Evolutionary conservation across 192 early-diverging fungal genomes (phyloP).

Genomic region (Coemansia pectinata): DNA sequence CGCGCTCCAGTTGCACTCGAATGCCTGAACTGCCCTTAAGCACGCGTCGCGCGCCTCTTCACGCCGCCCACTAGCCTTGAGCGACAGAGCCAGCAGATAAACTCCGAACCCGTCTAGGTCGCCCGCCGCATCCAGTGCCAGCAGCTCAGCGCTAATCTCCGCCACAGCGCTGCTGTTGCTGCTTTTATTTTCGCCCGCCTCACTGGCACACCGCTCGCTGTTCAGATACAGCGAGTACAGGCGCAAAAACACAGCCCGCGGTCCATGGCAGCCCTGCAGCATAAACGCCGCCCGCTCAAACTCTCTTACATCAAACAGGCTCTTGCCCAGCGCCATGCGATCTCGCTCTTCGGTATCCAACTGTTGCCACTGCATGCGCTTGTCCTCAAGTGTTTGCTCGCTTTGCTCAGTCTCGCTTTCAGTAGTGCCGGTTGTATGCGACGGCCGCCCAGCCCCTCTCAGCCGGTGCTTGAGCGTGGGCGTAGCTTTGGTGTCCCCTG

Average conservation of each 20-base stretch:
- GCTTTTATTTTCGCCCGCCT: constrained; percentile 4
- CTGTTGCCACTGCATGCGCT: constrained; percentile 10
- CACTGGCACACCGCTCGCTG: constrained; percentile 30
- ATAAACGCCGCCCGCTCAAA: constrained; percentile 63
- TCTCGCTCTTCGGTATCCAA: constrained; percentile 29
- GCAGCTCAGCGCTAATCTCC: constrained; percentile 42
- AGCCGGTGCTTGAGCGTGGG: constrained; percentile 24
- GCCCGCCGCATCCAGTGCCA: constrained; percentile 8
- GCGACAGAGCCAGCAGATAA: constrained; percentile 41
- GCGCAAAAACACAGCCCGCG: constrained; percentile 69
- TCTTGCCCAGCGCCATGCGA: constrained; percentile 62
- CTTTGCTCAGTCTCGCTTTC: not conserved
- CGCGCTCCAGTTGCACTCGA: constrained; percentile 88
- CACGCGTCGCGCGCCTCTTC: constrained; percentile 58
- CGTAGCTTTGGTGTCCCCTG: not conserved
- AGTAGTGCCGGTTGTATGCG: not conserved
- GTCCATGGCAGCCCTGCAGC: constrained; percentile 54
- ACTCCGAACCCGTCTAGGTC: constrained; percentile 38
- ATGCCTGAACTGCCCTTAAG: constrained; percentile 66
- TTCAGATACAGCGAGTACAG: constrained; percentile 78
- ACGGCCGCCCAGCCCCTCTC: constrained; percentile 8
- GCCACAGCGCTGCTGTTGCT: constrained; percentile 14
- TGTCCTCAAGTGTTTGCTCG: not conserved
- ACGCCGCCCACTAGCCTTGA: constrained; percentile 27
- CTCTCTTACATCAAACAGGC: constrained; percentile 73